Conservation (phyloP, 2,329 filamentous ascomycete genomes). For the Beauveria sp. region DNA sequence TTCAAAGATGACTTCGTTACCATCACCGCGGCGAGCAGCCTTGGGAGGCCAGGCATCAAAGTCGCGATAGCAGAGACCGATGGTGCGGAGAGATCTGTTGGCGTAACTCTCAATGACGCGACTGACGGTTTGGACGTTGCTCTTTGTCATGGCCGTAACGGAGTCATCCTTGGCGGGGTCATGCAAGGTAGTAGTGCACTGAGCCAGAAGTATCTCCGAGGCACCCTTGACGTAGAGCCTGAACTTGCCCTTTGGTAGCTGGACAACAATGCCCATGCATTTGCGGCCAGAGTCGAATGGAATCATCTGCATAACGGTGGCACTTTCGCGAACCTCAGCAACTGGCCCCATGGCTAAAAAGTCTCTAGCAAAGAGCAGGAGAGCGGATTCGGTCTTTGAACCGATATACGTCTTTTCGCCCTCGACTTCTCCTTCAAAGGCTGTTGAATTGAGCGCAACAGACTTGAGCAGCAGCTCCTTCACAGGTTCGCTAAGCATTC, state of each 20-base stretch:
- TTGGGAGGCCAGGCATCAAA: constrained; percentile 78
- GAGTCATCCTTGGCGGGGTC: constrained; percentile 40
- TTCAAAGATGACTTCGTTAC: constrained; percentile 56
- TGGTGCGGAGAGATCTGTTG: constrained; percentile 71
- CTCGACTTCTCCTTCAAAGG: constrained; percentile 67
- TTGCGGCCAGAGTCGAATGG: constrained; percentile 72
- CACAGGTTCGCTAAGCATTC: constrained; percentile 36
- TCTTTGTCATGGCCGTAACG: constrained; percentile 37
- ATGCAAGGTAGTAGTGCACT: constrained; percentile 45
- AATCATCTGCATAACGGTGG: constrained; percentile 55
- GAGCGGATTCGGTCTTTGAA: constrained; percentile 69
- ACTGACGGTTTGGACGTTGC: constrained; percentile 51
- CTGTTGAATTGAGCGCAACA: constrained; percentile 61
- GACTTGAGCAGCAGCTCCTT: constrained; percentile 51
- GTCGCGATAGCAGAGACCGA: constrained; percentile 75
- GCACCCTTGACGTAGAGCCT: constrained; percentile 57
- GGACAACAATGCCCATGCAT: constrained; percentile 57
- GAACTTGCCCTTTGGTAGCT: constrained; percentile 41
- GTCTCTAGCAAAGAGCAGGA: constrained; percentile 61
- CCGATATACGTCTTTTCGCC: constrained; percentile 61
- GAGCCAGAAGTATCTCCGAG: constrained; percentile 53
- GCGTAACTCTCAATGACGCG: constrained; percentile 71
- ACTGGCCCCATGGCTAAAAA: constrained; percentile 61
- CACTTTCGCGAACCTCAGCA: constrained; percentile 54
- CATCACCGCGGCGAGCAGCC: constrained; percentile 45